Percentiles rank a stretch among this genome's conserved stretches.
Conservation (phyloP, 169 alveolate species). For the Plasmodium vivax region DNA sequence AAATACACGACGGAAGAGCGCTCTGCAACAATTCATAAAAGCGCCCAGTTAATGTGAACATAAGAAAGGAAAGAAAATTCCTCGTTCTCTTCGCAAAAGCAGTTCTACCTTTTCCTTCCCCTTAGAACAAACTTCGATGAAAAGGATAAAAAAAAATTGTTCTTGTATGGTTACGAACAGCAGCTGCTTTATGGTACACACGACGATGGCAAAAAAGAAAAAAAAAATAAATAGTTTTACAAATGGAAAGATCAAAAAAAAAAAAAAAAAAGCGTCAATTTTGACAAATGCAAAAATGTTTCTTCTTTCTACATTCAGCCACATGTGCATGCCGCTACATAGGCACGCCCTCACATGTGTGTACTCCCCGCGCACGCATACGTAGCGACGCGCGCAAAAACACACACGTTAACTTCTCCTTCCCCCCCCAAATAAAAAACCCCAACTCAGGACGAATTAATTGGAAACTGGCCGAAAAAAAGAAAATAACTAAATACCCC, state of each 20-base stretch:
- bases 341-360: not conserved
- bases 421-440: not conserved
- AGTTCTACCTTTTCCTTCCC: not conserved
- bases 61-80: slow-evolving; percentile 12
- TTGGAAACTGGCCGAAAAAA: slow-evolving; percentile 66
- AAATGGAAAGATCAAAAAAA: not conserved
- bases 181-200: slow-evolving; percentile 57
- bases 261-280: not conserved
- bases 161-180: slow-evolving; percentile 64
- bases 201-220: not conserved
- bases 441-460: slow-evolving; percentile 47
- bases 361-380: not conserved
- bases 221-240: not conserved
- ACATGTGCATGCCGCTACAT: not conserved
- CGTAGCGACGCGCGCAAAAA: not conserved
- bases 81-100: not conserved
- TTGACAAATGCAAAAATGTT: not conserved
- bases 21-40: not conserved
- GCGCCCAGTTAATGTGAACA: not conserved
- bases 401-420: not conserved
- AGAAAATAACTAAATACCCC: slow-evolving; percentile 61
- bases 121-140: slow-evolving; percentile 61
- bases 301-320: not conserved
- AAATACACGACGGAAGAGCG: not conserved
- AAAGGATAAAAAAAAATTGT: slow-evolving; percentile 61